phyloP scores from a whole-genome alignment of 169 alveolate species.

The Besnoitia besnoiti region DNA sequence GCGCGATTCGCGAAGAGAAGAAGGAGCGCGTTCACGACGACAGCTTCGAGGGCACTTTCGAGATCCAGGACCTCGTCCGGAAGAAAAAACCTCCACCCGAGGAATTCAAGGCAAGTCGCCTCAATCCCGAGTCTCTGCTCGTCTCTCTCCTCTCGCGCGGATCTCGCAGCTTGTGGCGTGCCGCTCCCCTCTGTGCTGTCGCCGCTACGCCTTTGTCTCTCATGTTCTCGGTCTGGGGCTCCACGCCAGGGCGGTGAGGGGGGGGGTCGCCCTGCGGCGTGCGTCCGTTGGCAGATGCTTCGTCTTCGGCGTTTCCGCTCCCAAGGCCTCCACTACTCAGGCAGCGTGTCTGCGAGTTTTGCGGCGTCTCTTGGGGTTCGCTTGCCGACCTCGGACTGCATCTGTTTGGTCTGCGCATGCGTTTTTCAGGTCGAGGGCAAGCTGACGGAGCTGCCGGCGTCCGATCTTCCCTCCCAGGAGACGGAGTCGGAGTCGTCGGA shows the following conservation, averaged over 20 bases:
- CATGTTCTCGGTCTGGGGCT: no score
- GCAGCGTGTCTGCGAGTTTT: neutral
- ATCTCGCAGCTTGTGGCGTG: no score
- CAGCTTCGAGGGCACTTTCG: neutral
- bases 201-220: no score
- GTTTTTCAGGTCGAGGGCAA: neutral
- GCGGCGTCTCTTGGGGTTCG: neutral
- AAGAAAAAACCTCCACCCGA: neutral
- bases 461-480: neutral
- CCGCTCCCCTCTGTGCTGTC: no score
- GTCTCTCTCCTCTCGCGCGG: no score
- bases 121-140: no score
- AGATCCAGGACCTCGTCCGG: neutral
- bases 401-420: neutral
- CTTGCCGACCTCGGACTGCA: no score
- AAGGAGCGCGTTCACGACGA: slow-evolving; percentile 20
- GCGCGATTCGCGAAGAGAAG: slow-evolving; percentile 18
- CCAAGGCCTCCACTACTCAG: neutral
- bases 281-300: no score
- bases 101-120: neutral
- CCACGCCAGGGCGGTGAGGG: no score
- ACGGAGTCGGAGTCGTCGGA: neutral
- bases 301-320: no score
- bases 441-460: slow-evolving; percentile 5
- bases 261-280: no score